These are phyloP conservation scores for Epithemia pelagica DNA, from an alignment of 108 stramenopile genomes.

Conservation along the genomic window DNA sequence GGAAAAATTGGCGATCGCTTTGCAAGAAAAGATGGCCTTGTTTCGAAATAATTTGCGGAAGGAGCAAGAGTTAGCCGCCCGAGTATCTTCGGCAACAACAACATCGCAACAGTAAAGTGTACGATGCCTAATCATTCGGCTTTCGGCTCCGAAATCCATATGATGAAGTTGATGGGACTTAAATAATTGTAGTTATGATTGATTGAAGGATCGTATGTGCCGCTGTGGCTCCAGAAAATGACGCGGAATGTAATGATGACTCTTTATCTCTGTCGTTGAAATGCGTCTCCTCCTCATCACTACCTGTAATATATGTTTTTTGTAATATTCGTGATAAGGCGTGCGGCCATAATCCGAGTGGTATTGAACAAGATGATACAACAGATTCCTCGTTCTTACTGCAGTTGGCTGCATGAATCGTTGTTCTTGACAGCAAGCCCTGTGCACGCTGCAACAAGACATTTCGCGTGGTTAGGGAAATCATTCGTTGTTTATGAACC, in stretches of 20 bases:
- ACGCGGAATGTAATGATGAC: neutral
- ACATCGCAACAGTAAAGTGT: neutral
- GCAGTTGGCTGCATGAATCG: too few relatives aligned
- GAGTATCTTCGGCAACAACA: neutral
- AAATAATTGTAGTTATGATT: neutral
- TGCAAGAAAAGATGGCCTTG: slow-evolving; percentile 52
- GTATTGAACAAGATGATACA: too few relatives aligned
- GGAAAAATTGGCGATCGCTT: slow-evolving; percentile 44
- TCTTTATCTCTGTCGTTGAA: too few relatives aligned
- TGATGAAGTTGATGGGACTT: too few relatives aligned
- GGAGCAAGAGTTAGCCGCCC: slow-evolving; percentile 28
- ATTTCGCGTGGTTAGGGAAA: neutral
- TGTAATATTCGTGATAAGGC: neutral
- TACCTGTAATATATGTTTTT: neutral
- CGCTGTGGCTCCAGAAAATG: neutral
- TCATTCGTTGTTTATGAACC: neutral
- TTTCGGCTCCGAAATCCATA: too few relatives aligned
- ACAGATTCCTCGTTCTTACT: too few relatives aligned
- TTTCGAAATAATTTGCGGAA: slow-evolving; percentile 38
- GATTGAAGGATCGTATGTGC: neutral
- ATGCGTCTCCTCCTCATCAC: neutral
- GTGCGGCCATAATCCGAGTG: neutral
- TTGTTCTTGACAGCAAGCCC: neutral
- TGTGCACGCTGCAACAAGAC: neutral
- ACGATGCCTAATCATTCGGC: too few relatives aligned